A percentile compares a stretch with the other conserved stretches of the same genome.
Conservation (phyloP, 495 filamentous ascomycete genomes). For the Xylaria nigripes region DNA sequence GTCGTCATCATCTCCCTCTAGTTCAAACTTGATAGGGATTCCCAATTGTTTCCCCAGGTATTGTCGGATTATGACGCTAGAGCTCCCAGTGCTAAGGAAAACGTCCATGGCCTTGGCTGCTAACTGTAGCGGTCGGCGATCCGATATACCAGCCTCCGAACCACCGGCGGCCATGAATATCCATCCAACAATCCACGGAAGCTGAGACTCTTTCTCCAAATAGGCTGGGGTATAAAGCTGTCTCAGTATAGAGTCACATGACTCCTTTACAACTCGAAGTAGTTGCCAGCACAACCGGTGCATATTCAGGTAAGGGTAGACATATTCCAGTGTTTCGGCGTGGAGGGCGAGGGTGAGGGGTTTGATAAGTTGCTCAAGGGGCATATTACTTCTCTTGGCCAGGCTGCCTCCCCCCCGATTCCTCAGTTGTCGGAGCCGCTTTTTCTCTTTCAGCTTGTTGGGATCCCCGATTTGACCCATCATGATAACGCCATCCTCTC, state of each 20-base stretch:
- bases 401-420: conserved; percentile 1
- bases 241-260: conserved; percentile 21
- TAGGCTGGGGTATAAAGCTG: conserved; percentile 27
- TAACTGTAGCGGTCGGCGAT: conserved; percentile 4
- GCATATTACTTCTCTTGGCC: conserved; percentile 3
- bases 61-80: background rate
- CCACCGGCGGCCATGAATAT: conserved; percentile 28
- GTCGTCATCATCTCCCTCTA: background rate
- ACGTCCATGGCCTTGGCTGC: conserved; percentile 3
- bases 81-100: background rate
- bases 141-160: background rate
- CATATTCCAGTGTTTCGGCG: conserved; percentile 22
- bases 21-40: conserved; percentile 1
- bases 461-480: conserved; percentile 11
- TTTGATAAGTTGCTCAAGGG: conserved; percentile 11
- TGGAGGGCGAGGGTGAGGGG: conserved; percentile 16
- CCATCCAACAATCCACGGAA: conserved; percentile 34
- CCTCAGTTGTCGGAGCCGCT: background rate
- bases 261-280: conserved; percentile 25
- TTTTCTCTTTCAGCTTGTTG: conserved; percentile 8
- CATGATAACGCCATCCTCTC: conserved; percentile 11
- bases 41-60: background rate
- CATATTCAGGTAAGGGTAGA: conserved; percentile 30
- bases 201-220: conserved; percentile 29
- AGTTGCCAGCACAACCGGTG: conserved; percentile 33